These are phyloP conservation scores for Haematococcus sp. DNA, from an alignment of 139 green algal species.

Conservation along the genomic window DNA sequence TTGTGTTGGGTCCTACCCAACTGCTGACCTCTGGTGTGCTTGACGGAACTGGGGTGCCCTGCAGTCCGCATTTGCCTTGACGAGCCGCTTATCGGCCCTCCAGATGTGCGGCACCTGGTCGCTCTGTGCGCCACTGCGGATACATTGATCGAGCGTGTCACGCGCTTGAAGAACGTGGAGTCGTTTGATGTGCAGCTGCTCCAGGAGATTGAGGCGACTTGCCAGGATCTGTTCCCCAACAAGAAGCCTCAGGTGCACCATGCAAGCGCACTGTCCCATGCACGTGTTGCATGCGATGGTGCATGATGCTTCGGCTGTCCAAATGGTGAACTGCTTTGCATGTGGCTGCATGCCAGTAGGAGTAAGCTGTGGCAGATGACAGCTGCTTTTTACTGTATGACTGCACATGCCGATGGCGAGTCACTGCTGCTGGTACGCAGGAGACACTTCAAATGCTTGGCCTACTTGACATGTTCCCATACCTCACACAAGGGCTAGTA, in stretches of 20 bases:
- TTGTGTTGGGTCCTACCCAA: no score
- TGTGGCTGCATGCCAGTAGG: not conserved
- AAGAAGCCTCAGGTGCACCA: constrained; percentile 21
- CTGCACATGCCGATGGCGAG: not conserved
- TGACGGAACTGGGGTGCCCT: not conserved
- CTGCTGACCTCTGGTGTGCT: no score
- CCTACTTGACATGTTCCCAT: constrained; percentile 47
- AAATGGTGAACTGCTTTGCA: not conserved
- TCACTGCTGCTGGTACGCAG: constrained; percentile 24
- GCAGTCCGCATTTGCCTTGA: constrained; percentile 45
- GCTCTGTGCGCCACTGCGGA: constrained; percentile 37
- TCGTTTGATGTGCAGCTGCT: constrained; percentile 29
- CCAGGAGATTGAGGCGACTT: constrained; percentile 34
- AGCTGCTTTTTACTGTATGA: no score
- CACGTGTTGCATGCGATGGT: not conserved
- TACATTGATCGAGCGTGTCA: constrained; percentile 39
- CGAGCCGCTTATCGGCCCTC: constrained; percentile 26
- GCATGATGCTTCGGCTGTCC: not conserved
- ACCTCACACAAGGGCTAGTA: constrained; percentile 38
- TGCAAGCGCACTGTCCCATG: no score
- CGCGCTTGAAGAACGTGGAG: constrained; percentile 26
- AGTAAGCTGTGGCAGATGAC: no score
- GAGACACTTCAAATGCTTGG: constrained; percentile 43
- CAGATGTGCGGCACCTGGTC: constrained; percentile 28
- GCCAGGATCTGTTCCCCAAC: constrained; percentile 24